Conservation (phyloP, 1,139 yeast species). For the Nakaseomyces sp. region DNA sequence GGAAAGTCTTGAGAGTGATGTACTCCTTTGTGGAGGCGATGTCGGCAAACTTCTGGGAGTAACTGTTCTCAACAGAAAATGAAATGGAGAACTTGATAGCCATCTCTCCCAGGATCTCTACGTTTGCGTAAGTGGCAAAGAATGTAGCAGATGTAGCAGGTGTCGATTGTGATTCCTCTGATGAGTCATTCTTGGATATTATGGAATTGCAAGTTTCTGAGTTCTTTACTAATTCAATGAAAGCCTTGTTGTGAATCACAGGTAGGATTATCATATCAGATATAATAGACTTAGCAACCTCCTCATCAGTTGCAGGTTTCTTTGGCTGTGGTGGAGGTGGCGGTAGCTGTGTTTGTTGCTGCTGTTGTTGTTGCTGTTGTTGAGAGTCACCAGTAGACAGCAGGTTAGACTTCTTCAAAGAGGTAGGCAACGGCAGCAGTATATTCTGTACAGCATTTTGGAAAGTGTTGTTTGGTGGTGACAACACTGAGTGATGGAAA, state of each 20-base stretch:
- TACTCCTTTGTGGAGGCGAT: conserved; percentile 42
- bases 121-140: conserved; percentile 24
- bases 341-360: not conserved
- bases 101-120: conserved; percentile 50
- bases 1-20: conserved; percentile 37
- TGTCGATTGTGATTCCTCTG: not conserved
- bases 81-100: conserved; percentile 48
- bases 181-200: not conserved
- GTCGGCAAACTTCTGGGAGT: conserved; percentile 25
- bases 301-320: conserved; percentile 1
- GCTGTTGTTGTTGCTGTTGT: not conserved
- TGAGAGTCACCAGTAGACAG: not conserved
- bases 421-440: conserved; percentile 5
- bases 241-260: conserved; percentile 2
- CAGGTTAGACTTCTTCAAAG: conserved; percentile 3
- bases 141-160: not conserved
- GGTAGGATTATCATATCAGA: conserved; percentile 3
- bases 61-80: conserved; percentile 51
- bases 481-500: not conserved
- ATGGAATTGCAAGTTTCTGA: conserved; percentile 3
- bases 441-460: conserved; percentile 4
- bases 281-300: not conserved
- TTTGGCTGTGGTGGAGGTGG: not conserved
- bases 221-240: conserved; percentile 1
- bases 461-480: conserved; percentile 4